Base-by-base conservation (phyloP, 1,139 yeast species). In the Yamadazyma conglobata region DNA sequence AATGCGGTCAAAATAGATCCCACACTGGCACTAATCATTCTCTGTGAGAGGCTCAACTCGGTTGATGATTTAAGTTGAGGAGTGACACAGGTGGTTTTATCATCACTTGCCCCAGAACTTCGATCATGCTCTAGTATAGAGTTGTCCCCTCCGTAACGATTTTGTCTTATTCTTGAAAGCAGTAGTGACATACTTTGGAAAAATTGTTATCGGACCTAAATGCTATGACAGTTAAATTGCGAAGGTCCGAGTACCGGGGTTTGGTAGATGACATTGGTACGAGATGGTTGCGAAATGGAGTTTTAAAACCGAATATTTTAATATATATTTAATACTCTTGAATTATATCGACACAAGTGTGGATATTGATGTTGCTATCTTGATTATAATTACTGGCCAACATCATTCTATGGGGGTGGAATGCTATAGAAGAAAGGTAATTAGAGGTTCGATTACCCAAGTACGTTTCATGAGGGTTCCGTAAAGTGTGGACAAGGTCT, bases 391-490 rank as follows among this genome's bases (percentile, higher is more conserved):
- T 81, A 1, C 87, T 85, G 1, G 96, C 97, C 54, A 91, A 54
- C 73, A 86, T 77, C 95, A 91, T 86, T 40, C 93, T 67, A 53
- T 93, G 98, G 2, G 99, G 99, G 53, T 91, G 99, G 54, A 91
- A 77, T 0, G 82, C 70, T 38, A 88, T 57, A 9, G 78, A 66
- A 5, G 89, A 77, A 32, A 86, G 66, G 45, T 79, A 82, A 34
- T 60, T 61, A 19, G 72, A 64, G 10, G 72, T 69, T 36, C 77
- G 47, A 31, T 62, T 64, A 30, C 64, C 47, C 52, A 73, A 54
- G 46, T 71, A 63, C 28, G 62, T 58, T 36, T 46, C 62, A 57
- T 67, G 59, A 8, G 79, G 77, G 38, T 78, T 78, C 43, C 73
- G 74, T 40, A 88, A 73, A 5, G 75, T 66, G 1, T 86, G 64